Base-by-base conservation (phyloP, 768 basidiomycete genomes). In the Termitomyces sp. region DNA sequence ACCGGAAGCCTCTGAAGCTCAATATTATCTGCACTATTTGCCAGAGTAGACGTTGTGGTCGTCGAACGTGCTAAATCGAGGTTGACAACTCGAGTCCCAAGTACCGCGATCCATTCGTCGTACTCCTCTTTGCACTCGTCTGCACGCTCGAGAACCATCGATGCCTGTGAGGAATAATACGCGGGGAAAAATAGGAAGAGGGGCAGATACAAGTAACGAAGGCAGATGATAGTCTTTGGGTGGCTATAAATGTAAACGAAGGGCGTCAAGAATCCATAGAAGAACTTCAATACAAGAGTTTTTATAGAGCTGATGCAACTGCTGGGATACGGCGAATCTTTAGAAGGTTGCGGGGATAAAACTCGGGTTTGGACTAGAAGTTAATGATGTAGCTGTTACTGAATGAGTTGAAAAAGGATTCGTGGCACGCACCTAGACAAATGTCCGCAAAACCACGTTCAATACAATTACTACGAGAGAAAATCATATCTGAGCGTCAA, bases 151-250 rank as follows among this genome's bases (percentile, higher is more conserved):
- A 59, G 44, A 31, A 60, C 47, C 8, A 32, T 23, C 7, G 54
- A 60, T 2, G 57, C 59, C 52, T 60, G 59, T 16, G 59, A 59
- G 5, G 29, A 44, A 45, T 60, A 63, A 53, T 63, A 54, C 27
- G 56, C 1, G 27, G 59, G 54, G 4, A 57, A 19, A 27, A 53
- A 60, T 16, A 63, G 51, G 32, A 60, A 51, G 14, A 53, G 17
- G 19, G 62, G 59, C 0, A 60, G 37, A 45, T 56, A 56, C 7
- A 56, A 27, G 32, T 34, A 56, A 10, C 50, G 51, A 19, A 60
- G 31, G 19, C 40, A 58, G 12, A 23, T 6, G 34, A 57, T 19
- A 10, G 56, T 50, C 29, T 53, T 50, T 21, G 49, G 48, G 32
- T 49, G 34, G 23, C 50, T 27, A 27, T 37, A 56, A 41, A 54